phyloP scores from a whole-genome alignment of 148 eudicot genomes.

The Rhododendron williamsianum region DNA sequence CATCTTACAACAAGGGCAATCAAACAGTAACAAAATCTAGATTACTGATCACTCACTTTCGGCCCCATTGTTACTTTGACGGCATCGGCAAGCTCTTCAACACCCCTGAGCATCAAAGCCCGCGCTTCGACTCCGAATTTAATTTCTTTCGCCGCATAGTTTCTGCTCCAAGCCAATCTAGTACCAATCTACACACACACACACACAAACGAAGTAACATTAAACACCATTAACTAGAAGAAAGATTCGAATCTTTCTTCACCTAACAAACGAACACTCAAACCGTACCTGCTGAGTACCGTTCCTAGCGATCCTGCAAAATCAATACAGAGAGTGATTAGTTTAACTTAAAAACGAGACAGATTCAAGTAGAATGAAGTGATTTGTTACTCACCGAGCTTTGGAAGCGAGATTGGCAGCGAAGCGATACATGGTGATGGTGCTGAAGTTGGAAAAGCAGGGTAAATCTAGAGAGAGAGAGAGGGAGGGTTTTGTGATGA shows the following conservation, averaged over 20 bases:
- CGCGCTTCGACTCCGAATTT: conserved; percentile 42
- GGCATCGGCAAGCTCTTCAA: conserved; percentile 54
- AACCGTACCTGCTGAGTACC: conserved; percentile 21
- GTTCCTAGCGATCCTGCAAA: conserved; percentile 24
- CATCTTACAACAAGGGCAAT: neutral
- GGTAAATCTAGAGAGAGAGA: neutral
- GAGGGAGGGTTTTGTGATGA: neutral
- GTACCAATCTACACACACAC: conserved; percentile 16
- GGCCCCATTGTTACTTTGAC: conserved; percentile 61
- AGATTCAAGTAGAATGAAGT: neutral
- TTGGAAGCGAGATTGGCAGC: conserved; percentile 34
- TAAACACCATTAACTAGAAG: neutral
- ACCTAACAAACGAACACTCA: neutral
- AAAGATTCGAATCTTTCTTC: neutral
- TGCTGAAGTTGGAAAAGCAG: neutral
- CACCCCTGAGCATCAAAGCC: conserved; percentile 38
- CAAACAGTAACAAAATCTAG: neutral
- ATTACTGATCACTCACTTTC: conserved; percentile 19
- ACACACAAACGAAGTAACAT: neutral
- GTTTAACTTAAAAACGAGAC: neutral
- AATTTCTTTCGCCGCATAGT: conserved; percentile 44
- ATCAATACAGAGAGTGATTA: neutral
- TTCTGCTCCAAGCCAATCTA: conserved; percentile 34
- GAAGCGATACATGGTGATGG: conserved; percentile 24
- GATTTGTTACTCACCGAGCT: conserved; percentile 16